Evolutionary conservation across 345 rosid species (phyloP), one percentile per base, ranked within the genome.

Genomic region (Odontarrhena argentea): DNA sequence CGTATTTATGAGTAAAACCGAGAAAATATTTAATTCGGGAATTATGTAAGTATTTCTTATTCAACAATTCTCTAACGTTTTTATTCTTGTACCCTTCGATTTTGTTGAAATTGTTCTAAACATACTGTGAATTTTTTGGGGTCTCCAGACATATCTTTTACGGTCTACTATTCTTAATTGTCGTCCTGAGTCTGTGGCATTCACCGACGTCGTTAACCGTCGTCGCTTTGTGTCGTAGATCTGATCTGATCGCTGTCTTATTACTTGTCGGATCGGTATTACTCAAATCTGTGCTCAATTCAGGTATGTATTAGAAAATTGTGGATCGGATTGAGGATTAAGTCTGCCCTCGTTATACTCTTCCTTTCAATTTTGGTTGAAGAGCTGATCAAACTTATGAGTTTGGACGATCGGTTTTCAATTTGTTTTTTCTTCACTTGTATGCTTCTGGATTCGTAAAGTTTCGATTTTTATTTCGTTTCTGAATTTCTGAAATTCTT

Each of bases 161-260:
- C 61, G 41, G 68, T 52, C 51, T 58, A 32, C 2, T 0, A 4
- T 3, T 18, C 5, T 10, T 3, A 26, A 9, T 54, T 26, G 36
- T 68, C 30, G 60, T 52, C 12, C 74, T 25, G 62, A 62, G 22
- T 71, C 65, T 51, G 65, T 71, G 67, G 42, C 44, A 30, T 28
- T 28, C 65, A 22, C 22, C 70, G 76, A 55, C 76, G 70, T 60
- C 65, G 76, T 63, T 63, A 63, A 47, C 58, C 58, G 51, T 63
- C 75, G 49, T 55, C 64, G 22, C 61, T 35, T 25, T 53, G 40
- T 40, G 3, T 12, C 63, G 12, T 38, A 55, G 63, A 72, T 72
- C 76, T 49, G 60, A 57, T 53, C 25, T 56, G 60, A 57, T 53
- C 25, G 48, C 7, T 65, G 2, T 28, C 38, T 41, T 14, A 2